A percentile compares a stretch with the other conserved stretches of the same genome.
These are phyloP conservation scores for Sutorius australiensis DNA, from an alignment of 768 basidiomycete species.

Conservation along the genomic window DNA sequence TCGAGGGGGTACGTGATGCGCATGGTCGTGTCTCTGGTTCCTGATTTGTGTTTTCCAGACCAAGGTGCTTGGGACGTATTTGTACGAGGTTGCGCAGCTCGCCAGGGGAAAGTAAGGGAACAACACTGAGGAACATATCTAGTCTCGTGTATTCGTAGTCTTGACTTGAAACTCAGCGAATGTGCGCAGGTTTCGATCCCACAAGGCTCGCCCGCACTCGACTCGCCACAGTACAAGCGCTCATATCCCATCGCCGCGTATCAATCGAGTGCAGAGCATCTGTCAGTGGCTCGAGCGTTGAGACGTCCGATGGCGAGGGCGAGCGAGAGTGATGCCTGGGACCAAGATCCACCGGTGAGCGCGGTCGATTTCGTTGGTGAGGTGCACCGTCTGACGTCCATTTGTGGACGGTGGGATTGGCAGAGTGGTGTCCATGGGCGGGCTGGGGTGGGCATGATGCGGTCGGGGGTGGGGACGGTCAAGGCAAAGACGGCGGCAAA, in stretches of 20 bases:
- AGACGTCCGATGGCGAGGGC: constrained; percentile 13
- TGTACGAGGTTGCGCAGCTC: constrained; percentile 30
- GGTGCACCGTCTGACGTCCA: background rate
- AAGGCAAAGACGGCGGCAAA: background rate
- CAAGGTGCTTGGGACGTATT: constrained; percentile 32
- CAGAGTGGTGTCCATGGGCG: constrained; percentile 1
- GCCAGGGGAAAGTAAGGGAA: constrained; percentile 10
- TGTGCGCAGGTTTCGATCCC: background rate
- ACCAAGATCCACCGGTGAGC: constrained; percentile 17
- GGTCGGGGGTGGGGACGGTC: too few species aligned
- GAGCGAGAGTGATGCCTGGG: constrained; percentile 15
- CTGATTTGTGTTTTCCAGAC: constrained; percentile 18
- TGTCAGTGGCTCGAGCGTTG: background rate
- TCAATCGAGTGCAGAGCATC: background rate
- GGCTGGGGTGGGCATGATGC: too few species aligned
- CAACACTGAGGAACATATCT: background rate
- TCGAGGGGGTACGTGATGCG: constrained; percentile 61
- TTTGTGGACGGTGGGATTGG: background rate
- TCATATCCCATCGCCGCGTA: background rate
- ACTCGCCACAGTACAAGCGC: background rate
- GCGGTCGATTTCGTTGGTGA: background rate
- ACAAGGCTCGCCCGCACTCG: background rate
- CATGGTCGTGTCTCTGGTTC: background rate
- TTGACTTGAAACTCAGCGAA: constrained; percentile 24
- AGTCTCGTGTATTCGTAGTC: background rate